These are phyloP conservation scores for Termitomyces sp. DNA, from an alignment of 768 basidiomycete genomes.

Conservation along the genomic window DNA sequence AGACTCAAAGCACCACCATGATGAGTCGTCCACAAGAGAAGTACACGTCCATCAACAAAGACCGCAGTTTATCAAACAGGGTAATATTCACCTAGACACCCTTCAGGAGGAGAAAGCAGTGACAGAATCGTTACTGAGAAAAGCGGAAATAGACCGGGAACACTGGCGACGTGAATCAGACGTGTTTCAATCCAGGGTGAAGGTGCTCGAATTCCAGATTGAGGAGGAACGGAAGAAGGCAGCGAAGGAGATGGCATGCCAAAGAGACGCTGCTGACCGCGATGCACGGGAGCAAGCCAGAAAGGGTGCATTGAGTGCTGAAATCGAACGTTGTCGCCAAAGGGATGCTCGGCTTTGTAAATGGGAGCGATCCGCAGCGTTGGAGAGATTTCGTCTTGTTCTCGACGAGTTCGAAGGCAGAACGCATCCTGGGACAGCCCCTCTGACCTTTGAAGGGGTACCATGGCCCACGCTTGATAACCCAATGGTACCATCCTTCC, in stretches of 20 bases:
- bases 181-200: not conserved
- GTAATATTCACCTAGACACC: not conserved
- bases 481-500: not conserved
- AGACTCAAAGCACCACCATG: not conserved
- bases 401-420: conserved; percentile 11
- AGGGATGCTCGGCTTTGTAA: conserved; percentile 1
- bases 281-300: not conserved
- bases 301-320: not conserved
- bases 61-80: not conserved
- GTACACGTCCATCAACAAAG: not conserved
- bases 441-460: conserved; percentile 11
- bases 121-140: not conserved
- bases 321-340: conserved; percentile 3
- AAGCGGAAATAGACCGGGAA: not conserved
- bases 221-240: not conserved
- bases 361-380: conserved; percentile 1
- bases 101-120: not conserved
- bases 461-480: conserved; percentile 13
- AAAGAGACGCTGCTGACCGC: not conserved
- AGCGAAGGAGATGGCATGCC: not conserved
- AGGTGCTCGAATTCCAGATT: not conserved
- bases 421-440: conserved; percentile 15
- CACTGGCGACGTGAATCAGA: not conserved
- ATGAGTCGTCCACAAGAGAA: not conserved
- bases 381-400: conserved; percentile 4